These are phyloP conservation scores for Sphaerulina vaccinii DNA, from an alignment of 2,329 filamentous ascomycete genomes.

Conservation along the genomic window DNA sequence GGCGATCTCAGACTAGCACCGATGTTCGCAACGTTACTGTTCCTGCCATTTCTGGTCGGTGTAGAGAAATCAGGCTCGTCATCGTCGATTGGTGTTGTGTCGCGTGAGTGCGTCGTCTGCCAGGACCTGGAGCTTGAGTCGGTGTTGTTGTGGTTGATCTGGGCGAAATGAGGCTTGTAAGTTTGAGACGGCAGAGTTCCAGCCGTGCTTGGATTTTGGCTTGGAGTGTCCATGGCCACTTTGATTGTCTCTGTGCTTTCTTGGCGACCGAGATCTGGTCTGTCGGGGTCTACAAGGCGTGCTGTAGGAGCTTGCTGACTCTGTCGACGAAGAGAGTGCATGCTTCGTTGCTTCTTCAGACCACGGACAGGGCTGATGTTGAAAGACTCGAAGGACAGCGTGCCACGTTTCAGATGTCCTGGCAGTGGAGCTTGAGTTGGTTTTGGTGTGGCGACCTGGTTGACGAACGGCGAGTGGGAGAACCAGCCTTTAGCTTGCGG, in stretches of 20 bases:
- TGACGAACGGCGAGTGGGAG: constrained; percentile 34
- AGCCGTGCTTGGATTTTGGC: constrained; percentile 10
- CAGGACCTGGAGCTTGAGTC: constrained; percentile 14
- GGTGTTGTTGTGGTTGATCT: constrained; percentile 6
- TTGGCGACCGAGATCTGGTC: constrained; percentile 28
- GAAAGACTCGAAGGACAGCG: constrained; percentile 28
- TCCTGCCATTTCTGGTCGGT: constrained; percentile 23
- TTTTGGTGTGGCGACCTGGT: constrained; percentile 27
- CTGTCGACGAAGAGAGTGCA: constrained; percentile 35
- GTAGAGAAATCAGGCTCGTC: constrained; percentile 20
- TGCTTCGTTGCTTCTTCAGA: constrained; percentile 34
- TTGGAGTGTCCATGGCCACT: constrained; percentile 32
- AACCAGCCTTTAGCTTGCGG: constrained; percentile 22
- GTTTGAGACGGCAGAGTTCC: constrained; percentile 10
- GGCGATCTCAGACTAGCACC: constrained; percentile 22
- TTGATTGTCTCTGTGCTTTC: constrained; percentile 47
- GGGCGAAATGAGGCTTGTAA: constrained; percentile 11
- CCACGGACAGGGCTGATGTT: constrained; percentile 35
- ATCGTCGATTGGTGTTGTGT: constrained; percentile 22
- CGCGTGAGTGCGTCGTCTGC: constrained; percentile 17
- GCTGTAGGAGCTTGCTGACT: constrained; percentile 23
- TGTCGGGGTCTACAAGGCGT: constrained; percentile 7
- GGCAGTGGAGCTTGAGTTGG: constrained; percentile 32
- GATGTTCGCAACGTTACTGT: constrained; percentile 21
- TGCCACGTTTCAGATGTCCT: constrained; percentile 36